Conservation (phyloP, 2,329 filamentous ascomycete species). For the Botryotinia globosa region DNA sequence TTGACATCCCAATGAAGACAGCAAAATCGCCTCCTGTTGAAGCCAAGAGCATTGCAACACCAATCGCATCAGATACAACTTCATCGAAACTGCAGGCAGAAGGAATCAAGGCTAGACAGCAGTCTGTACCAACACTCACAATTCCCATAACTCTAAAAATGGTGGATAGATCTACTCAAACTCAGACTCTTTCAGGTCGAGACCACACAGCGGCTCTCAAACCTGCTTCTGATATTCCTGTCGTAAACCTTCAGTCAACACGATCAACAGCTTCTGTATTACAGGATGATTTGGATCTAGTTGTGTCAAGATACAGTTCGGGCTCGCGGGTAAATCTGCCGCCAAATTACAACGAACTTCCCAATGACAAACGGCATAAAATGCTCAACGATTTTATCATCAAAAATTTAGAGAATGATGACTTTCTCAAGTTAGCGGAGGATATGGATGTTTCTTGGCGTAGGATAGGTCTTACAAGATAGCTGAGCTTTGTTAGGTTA, state of each 20-base stretch:
- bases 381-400: slow-evolving; percentile 51
- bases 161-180: slow-evolving; percentile 37
- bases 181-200: slow-evolving; percentile 27
- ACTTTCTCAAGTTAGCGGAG: slow-evolving; percentile 50
- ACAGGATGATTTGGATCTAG: slow-evolving; percentile 4
- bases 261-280: not conserved
- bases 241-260: not conserved
- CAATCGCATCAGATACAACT: slow-evolving; percentile 22
- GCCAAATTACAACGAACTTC: slow-evolving; percentile 22
- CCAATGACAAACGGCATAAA: slow-evolving; percentile 42
- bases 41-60: slow-evolving; percentile 26
- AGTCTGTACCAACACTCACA: slow-evolving; percentile 17
- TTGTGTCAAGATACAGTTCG: not conserved
- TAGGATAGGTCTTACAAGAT: slow-evolving; percentile 45
- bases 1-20: not conserved
- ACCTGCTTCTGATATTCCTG: not conserved
- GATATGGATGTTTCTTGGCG: slow-evolving; percentile 51
- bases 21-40: slow-evolving; percentile 27
- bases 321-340: slow-evolving; percentile 3
- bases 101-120: slow-evolving; percentile 20
- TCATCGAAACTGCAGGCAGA: slow-evolving; percentile 24
- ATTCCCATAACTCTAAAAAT: slow-evolving; percentile 29
- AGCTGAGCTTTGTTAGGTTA: not conserved
- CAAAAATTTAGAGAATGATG: slow-evolving; percentile 47
- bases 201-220: slow-evolving; percentile 23